phyloP scores from a whole-genome alignment of 345 rosid species.

The Raphanus raphanistrum region DNA sequence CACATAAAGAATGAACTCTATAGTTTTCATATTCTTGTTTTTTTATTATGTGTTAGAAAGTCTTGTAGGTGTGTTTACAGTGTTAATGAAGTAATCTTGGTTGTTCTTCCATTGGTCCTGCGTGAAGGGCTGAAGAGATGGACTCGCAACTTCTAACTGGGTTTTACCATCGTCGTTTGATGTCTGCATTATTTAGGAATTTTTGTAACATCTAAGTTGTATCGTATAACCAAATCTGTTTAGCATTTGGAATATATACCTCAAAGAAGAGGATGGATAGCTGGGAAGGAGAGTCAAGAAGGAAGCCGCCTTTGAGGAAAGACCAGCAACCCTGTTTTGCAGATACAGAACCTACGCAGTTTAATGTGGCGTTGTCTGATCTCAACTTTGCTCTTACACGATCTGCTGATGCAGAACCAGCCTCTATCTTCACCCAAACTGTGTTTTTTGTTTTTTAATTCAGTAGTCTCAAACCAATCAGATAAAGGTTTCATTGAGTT shows the following conservation, averaged over 20 bases:
- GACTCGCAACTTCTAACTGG: conserved; percentile 45
- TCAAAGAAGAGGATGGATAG: conserved; percentile 51
- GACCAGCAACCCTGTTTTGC: conserved; percentile 84
- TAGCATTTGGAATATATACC: conserved; percentile 33
- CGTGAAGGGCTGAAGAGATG: conserved; percentile 73
- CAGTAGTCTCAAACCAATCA: conserved; percentile 1
- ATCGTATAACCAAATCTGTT: neutral
- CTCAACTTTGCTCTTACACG: conserved; percentile 62
- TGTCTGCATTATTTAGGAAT: conserved; percentile 38
- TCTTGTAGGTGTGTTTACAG: conserved; percentile 35
- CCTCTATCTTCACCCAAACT: conserved; percentile 63
- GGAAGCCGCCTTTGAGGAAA: conserved; percentile 90
- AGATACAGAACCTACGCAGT: conserved; percentile 69
- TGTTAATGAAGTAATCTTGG: conserved; percentile 58
- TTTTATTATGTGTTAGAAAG: neutral
- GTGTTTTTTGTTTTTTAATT: neutral
- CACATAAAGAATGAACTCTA: neutral
- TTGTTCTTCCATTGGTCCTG: conserved; percentile 65
- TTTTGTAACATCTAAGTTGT: neutral
- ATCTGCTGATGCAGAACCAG: conserved; percentile 47
- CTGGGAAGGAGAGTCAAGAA: conserved; percentile 52
- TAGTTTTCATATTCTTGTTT: too few species aligned
- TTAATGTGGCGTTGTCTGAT: conserved; percentile 41
- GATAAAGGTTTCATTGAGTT: neutral
- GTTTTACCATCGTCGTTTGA: conserved; percentile 38